phyloP scores from a whole-genome alignment of 257 asterid species.

The Solanum chiquidenum region DNA sequence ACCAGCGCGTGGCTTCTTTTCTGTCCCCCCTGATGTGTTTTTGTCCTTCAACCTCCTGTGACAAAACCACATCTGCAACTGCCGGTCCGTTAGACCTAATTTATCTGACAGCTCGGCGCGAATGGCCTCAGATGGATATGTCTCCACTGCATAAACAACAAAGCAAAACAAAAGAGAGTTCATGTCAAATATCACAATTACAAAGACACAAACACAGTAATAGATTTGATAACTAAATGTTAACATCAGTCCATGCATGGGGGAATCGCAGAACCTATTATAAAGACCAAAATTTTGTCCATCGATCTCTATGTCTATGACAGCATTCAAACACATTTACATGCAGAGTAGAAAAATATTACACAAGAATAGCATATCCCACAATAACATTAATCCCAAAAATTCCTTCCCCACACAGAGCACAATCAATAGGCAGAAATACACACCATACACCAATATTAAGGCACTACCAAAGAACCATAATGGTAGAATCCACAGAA shows the following conservation, averaged over 20 bases:
- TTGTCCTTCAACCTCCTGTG: constrained; percentile 94
- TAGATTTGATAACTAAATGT: background rate
- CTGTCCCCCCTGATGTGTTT: constrained; percentile 52
- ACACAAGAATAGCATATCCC: background rate
- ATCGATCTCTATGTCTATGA: background rate
- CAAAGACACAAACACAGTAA: background rate
- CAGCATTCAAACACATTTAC: background rate
- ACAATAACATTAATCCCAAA: background rate
- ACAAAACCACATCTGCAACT: constrained; percentile 99
- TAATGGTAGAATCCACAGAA: background rate
- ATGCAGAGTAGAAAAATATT: background rate
- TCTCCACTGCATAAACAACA: constrained; percentile 58
- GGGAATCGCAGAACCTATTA: background rate
- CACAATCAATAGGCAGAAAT: background rate
- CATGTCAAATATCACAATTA: background rate
- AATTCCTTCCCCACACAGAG: background rate
- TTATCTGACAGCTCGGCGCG: constrained; percentile 74
- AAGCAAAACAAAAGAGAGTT: background rate
- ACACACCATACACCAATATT: background rate
- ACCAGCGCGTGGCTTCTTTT: constrained; percentile 44
- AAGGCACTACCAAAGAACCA: background rate
- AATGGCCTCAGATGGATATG: constrained; percentile 82
- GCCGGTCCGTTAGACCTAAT: constrained; percentile 76
- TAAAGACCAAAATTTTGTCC: background rate
- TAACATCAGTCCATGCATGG: background rate